Percentiles rank a stretch among this genome's conserved stretches.
These are phyloP conservation scores for Fusarium staphyleae DNA, from an alignment of 2,329 filamentous ascomycete species.

Conservation along the genomic window DNA sequence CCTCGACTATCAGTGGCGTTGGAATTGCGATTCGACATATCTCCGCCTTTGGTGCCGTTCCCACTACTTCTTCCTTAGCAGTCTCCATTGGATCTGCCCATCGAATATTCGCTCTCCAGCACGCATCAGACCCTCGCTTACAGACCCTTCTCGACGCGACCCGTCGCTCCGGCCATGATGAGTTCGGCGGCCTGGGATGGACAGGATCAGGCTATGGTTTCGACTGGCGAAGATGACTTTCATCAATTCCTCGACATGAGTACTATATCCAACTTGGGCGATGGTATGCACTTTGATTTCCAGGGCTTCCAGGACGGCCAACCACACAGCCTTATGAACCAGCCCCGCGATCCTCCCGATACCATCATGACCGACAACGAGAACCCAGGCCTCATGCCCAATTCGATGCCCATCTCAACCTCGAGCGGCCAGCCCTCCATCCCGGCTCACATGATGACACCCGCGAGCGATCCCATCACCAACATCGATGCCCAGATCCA, in stretches of 20 bases:
- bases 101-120: constrained; percentile 24
- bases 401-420: constrained; percentile 55
- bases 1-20: background rate
- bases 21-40: background rate
- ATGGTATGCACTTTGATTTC: constrained; percentile 67
- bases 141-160: constrained; percentile 16
- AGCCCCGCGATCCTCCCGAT: constrained; percentile 43
- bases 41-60: constrained; percentile 27
- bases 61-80: constrained; percentile 4
- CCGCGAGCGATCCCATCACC: constrained; percentile 60
- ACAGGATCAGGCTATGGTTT: constrained; percentile 62
- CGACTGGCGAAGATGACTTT: constrained; percentile 65
- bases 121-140: constrained; percentile 14
- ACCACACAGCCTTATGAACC: constrained; percentile 44
- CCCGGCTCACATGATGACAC: constrained; percentile 54
- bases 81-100: constrained; percentile 14
- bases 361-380: constrained; percentile 48
- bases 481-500: constrained; percentile 72
- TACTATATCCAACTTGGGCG: constrained; percentile 59
- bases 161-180: constrained; percentile 53
- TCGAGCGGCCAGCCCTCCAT: constrained; percentile 55
- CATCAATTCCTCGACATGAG: constrained; percentile 70
- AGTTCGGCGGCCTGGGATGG: constrained; percentile 62
- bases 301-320: constrained; percentile 57
- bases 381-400: constrained; percentile 43